These are phyloP conservation scores for Glycine soja DNA, from an alignment of 306 rosid genomes.

Conservation along the genomic window DNA sequence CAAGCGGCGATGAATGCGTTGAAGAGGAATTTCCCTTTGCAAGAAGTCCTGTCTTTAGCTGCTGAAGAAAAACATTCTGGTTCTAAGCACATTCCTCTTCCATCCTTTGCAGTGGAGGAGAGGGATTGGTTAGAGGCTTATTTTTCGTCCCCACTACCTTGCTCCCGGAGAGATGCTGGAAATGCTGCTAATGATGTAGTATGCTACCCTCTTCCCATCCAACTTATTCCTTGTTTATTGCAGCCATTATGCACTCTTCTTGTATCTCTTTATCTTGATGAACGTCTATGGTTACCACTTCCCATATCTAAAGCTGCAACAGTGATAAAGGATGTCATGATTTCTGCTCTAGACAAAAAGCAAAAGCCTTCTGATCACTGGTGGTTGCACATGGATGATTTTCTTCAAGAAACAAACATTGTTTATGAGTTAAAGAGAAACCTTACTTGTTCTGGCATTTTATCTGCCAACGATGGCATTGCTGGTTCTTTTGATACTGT, in stretches of 20 bases:
- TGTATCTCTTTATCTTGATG: constrained; percentile 81
- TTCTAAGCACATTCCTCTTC: constrained; percentile 70
- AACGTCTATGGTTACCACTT: constrained; percentile 75
- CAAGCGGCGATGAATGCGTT: constrained; percentile 91
- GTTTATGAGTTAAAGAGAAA: constrained; percentile 67
- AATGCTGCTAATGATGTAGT: constrained; percentile 87
- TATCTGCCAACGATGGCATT: constrained; percentile 54
- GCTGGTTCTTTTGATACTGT: constrained; percentile 51
- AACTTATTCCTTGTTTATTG: constrained; percentile 83
- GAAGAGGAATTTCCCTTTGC: constrained; percentile 96
- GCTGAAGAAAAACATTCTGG: constrained; percentile 65
- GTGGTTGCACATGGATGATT: constrained; percentile 83
- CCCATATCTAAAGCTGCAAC: constrained; percentile 68
- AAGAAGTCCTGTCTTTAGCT: constrained; percentile 75
- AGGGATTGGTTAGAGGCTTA: constrained; percentile 97
- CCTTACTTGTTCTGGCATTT: constrained; percentile 70
- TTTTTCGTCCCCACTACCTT: constrained; percentile 76
- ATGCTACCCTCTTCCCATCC: constrained; percentile 84
- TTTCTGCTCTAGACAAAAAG: constrained; percentile 70
- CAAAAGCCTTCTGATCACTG: constrained; percentile 67
- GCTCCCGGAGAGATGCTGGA: constrained; percentile 95
- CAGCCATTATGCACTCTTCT: constrained; percentile 80
- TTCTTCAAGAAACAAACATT: constrained; percentile 68
- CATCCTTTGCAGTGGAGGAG: constrained; percentile 91
- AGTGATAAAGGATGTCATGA: constrained; percentile 67